phyloP scores from a whole-genome alignment of 179 eudicot species.

The Silene vulgaris region DNA sequence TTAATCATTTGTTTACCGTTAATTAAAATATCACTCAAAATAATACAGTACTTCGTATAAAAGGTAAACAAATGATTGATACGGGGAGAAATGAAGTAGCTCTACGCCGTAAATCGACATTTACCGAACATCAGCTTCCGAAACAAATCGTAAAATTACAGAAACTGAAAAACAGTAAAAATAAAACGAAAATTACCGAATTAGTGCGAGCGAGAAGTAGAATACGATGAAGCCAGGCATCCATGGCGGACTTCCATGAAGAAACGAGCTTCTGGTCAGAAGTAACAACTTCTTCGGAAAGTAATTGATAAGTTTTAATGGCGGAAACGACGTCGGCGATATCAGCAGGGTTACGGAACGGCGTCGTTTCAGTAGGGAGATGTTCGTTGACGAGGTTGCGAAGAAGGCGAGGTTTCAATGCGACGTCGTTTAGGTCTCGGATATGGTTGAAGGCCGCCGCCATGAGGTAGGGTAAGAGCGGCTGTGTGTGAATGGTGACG shows the following conservation, averaged over 20 bases:
- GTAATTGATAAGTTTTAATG: slow-evolving; percentile 48
- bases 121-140: too few species aligned
- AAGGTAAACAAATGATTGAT: too few species aligned
- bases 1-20: too few species aligned
- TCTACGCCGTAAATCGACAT: too few species aligned
- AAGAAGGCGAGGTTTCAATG: slow-evolving; percentile 60
- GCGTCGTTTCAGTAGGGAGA: slow-evolving; percentile 48
- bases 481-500: background rate
- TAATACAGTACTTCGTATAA: too few species aligned
- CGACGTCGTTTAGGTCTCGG: slow-evolving; percentile 49
- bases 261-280: slow-evolving; percentile 33
- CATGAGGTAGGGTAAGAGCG: background rate
- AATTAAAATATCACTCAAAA: too few species aligned
- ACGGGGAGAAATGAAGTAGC: too few species aligned
- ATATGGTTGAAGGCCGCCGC: slow-evolving; percentile 21
- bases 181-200: slow-evolving; percentile 35
- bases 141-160: too few species aligned
- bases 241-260: slow-evolving; percentile 59
- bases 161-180: background rate
- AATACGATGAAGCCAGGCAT: slow-evolving; percentile 60
- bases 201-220: slow-evolving; percentile 45
- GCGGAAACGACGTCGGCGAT: slow-evolving; percentile 43
- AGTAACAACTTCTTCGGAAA: slow-evolving; percentile 35
- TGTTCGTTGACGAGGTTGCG: slow-evolving; percentile 43
- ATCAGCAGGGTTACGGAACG: slow-evolving; percentile 38